Percentiles rank a stretch among this genome's conserved stretches.
These are phyloP conservation scores for Colletotrichum tofieldiae DNA, from an alignment of 2,329 filamentous ascomycete genomes.

Conservation along the genomic window DNA sequence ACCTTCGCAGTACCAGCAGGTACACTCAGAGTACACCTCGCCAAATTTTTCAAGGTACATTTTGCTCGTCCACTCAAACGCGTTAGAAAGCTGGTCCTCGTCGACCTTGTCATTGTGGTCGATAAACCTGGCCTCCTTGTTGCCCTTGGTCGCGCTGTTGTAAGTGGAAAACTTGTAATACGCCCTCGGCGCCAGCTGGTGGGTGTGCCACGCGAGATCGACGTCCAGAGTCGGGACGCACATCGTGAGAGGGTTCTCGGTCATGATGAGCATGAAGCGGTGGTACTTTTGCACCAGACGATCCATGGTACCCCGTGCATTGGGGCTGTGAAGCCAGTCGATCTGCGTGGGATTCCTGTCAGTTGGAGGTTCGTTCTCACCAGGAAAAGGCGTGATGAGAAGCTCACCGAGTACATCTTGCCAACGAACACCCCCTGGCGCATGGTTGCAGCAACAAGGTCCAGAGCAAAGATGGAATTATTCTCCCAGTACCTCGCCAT, in stretches of 20 bases:
- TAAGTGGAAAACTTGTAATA: constrained; percentile 74
- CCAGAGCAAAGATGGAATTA: constrained; percentile 74
- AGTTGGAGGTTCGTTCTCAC: neutral
- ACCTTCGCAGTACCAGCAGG: constrained; percentile 88
- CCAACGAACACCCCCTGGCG: constrained; percentile 77
- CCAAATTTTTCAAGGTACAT: constrained; percentile 76
- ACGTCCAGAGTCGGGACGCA: constrained; percentile 82
- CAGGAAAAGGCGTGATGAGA: neutral
- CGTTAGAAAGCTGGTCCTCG: constrained; percentile 73
- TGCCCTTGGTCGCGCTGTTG: constrained; percentile 24
- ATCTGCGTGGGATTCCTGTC: constrained; percentile 56
- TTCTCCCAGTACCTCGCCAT: constrained; percentile 82
- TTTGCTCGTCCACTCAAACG: constrained; percentile 82
- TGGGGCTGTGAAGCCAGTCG: constrained; percentile 84
- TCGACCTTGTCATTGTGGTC: constrained; percentile 90
- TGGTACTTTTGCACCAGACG: constrained; percentile 76
- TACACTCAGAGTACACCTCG: constrained; percentile 82
- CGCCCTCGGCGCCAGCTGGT: constrained; percentile 76
- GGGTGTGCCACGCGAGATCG: constrained; percentile 86
- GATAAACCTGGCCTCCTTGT: constrained; percentile 70
- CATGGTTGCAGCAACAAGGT: constrained; percentile 76
- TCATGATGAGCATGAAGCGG: constrained; percentile 76
- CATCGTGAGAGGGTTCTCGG: constrained; percentile 58
- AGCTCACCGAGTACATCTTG: constrained; percentile 75
- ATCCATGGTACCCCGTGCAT: constrained; percentile 73